Percentiles rank a stretch among this genome's conserved stretches.
Evolutionary conservation across 306 rosid species (phyloP).

Genomic region (Casuarina cunninghamiana): DNA sequence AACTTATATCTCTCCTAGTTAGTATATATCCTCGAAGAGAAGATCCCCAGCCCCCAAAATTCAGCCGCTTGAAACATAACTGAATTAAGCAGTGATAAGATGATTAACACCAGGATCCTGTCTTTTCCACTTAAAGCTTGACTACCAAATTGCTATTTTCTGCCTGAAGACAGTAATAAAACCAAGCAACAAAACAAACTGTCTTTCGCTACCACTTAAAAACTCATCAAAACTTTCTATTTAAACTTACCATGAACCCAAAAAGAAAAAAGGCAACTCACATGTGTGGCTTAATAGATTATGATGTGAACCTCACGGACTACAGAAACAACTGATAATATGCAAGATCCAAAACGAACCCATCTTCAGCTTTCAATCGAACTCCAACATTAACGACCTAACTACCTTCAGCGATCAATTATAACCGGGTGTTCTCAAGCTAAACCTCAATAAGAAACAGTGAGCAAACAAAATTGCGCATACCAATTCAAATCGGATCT

Average conservation of each 20-base stretch:
- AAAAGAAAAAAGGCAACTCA: not conserved
- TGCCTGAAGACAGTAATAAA: not conserved
- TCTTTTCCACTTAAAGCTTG: not conserved
- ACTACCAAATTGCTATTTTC: not conserved
- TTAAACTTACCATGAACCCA: too few relatives aligned
- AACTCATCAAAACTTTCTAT: not conserved
- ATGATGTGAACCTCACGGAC: not conserved
- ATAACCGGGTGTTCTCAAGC: not conserved
- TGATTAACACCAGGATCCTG: constrained; percentile 6
- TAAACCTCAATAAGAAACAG: not conserved
- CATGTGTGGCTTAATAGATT: not conserved
- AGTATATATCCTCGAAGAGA: not conserved
- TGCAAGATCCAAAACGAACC: not conserved
- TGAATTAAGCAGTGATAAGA: not conserved
- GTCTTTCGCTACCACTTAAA: not conserved
- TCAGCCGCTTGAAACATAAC: not conserved
- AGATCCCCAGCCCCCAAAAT: not conserved
- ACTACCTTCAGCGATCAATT: not conserved
- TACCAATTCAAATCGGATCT: not conserved
- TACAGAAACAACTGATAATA: not conserved
- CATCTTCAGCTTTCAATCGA: not conserved
- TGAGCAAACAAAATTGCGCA: not conserved
- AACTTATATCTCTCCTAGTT: too few relatives aligned
- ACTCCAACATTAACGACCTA: not conserved
- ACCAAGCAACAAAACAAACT: not conserved